Evolutionary conservation across 768 basidiomycete genomes (phyloP).

Genomic region (Auricularia cornea): DNA sequence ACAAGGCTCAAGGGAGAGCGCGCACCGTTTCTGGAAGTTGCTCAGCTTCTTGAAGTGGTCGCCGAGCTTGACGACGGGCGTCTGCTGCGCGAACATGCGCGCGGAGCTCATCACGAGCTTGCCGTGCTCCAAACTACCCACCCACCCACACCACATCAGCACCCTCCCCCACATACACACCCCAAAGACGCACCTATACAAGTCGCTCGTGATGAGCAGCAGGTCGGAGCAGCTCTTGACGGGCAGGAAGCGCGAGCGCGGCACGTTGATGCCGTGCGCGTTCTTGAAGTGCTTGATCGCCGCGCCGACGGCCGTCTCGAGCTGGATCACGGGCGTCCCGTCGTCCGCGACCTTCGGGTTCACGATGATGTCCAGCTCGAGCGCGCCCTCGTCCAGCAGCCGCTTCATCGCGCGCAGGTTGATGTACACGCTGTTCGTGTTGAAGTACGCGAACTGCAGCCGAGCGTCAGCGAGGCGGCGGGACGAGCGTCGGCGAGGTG

Average conservation of each 20-base stretch:
- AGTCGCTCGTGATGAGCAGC: slow-evolving; percentile 83
- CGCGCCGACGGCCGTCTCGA: slow-evolving; percentile 89
- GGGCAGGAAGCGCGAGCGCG: slow-evolving; percentile 88
- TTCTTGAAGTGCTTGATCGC: slow-evolving; percentile 91
- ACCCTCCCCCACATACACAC: no score
- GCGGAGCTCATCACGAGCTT: slow-evolving; percentile 76
- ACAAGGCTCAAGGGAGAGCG: no score
- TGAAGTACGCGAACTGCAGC: slow-evolving; percentile 91
- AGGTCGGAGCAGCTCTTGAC: slow-evolving; percentile 84
- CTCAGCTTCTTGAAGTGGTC: slow-evolving; percentile 92
- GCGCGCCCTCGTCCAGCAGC: slow-evolving; percentile 75
- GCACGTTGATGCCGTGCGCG: slow-evolving; percentile 91
- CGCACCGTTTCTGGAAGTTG: slow-evolving; percentile 6
- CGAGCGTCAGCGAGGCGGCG: slow-evolving; percentile 18
- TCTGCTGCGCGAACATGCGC: slow-evolving; percentile 68
- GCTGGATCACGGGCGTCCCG: slow-evolving; percentile 28
- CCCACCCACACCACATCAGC: no score
- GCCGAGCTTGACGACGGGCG: slow-evolving; percentile 95
- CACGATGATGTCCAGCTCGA: slow-evolving; percentile 93
- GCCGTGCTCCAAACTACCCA: slow-evolving; percentile 56
- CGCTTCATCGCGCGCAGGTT: slow-evolving; percentile 73
- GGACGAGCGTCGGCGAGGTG: slow-evolving; percentile 22
- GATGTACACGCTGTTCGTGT: slow-evolving; percentile 79
- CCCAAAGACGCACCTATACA: slow-evolving; percentile 48
- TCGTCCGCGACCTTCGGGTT: slow-evolving; percentile 57